phyloP scores from a whole-genome alignment of 108 stramenopile genomes.

The Epithemia pelagica region DNA sequence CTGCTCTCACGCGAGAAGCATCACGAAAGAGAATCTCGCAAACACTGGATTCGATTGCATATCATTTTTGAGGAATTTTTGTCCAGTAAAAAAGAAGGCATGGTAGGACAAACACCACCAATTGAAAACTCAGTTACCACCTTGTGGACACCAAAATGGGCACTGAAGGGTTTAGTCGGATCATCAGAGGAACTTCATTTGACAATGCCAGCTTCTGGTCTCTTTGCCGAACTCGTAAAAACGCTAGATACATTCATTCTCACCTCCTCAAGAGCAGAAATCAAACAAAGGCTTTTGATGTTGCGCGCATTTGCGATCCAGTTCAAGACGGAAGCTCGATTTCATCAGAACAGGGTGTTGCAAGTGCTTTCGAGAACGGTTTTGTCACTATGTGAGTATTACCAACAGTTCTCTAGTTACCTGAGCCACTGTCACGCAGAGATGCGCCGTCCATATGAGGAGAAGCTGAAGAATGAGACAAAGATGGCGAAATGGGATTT shows the following conservation, averaged over 20 bases:
- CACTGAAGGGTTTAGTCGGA: slow-evolving; percentile 53
- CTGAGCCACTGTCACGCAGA: slow-evolving; percentile 26
- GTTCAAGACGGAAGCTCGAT: slow-evolving; percentile 13
- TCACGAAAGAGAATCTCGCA: slow-evolving; percentile 33
- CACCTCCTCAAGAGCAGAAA: slow-evolving; percentile 68
- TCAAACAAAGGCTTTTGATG: slow-evolving; percentile 49
- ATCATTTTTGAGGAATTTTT: background rate
- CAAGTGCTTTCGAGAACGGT: slow-evolving; percentile 34
- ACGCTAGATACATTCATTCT: slow-evolving; percentile 76
- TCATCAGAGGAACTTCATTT: slow-evolving; percentile 2
- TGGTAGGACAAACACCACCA: background rate
- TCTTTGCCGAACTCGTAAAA: slow-evolving; percentile 49
- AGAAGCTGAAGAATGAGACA: slow-evolving; percentile 84
- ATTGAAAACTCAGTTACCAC: background rate
- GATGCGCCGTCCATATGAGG: slow-evolving; percentile 66
- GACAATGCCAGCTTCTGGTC: slow-evolving; percentile 12
- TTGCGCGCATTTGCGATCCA: slow-evolving; percentile 50
- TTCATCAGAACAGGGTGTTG: slow-evolving; percentile 10
- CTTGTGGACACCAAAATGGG: slow-evolving; percentile 43
- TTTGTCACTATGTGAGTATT: slow-evolving; percentile 64
- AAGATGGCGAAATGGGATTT: slow-evolving; percentile 99
- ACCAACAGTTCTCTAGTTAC: slow-evolving; percentile 50
- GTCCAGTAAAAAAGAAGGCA: background rate
- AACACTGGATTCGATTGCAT: slow-evolving; percentile 60
- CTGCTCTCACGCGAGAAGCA: slow-evolving; percentile 45